Base-by-base conservation (phyloP, 805 yeast genomes). In the Brettanomyces sp. region DNA sequence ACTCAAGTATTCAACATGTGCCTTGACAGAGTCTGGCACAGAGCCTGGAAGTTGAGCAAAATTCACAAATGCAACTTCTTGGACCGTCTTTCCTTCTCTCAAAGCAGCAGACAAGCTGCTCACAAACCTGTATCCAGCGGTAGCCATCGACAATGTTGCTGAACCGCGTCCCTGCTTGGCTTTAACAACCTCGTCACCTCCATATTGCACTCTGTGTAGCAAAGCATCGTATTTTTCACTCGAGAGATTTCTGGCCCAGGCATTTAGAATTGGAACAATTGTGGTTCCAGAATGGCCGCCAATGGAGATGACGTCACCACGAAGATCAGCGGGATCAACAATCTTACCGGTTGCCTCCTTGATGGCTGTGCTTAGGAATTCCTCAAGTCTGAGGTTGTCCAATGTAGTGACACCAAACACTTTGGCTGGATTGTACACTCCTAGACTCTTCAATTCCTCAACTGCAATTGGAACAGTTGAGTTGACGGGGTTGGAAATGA, bases 81-180 rank as follows among this genome's bases (percentile, higher is more conserved):
- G 70, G 3, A 60, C 46, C 3, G 11, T 18, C 4, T 2, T 49
- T 40, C 55, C 48, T 2, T n/a, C 32, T 6, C 24, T 32, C 11
- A 48, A 41, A 2, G 55, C 76, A 23, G 39, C 44, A 1, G 57
- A 18, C 28, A 58, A 63, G 36, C 69, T 67, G 52, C 77, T 81
- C 30, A 89, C 85, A 63, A 88, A 84, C 55, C 82, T 76, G 72
- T 77, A 86, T 34, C 95, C 96, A 34, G 96, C 96, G 57, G 81
- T 84, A 8, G 97, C 97, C 97, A 90, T 91, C 30, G 95, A 85
- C 54, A 90, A 74, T 35, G 98, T 90, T 47, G 97, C 97, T 42
- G 96, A 86, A 37, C 97, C 97, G 44, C 82, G 82, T 52, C 97
- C 97, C 57, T 86, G 83, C 72, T 90, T 90, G 47, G 97, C 97